Evolutionary conservation across 1,139 yeast species (phyloP), one percentile per base, ranked within the genome.

Genomic region (Yamadazyma friedrichii): DNA sequence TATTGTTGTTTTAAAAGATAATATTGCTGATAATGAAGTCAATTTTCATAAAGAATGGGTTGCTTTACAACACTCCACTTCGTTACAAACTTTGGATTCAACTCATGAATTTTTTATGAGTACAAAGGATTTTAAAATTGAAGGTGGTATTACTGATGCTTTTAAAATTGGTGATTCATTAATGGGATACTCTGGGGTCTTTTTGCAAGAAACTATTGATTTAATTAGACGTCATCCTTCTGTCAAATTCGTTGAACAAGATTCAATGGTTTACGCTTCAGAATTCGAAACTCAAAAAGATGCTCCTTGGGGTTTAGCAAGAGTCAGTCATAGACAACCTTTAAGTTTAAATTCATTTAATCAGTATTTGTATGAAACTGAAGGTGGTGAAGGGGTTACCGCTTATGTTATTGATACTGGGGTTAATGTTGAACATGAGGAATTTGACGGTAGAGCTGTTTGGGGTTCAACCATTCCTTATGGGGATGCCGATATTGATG

Each of bases 11-110:
- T 63, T 65, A 43, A 61, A 68, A 16, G 64, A 64, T 13, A 63
- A 53, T 15, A 52, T 58, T 33, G 42, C 54, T 4, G 49, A 49
- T 8, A 45, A 53, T 3, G 61, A 55, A 33, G 68, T 76, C 30
- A 67, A 67, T 25, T 74, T 78, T 70, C 95, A 88, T 66, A 74
- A 75, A 56, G 74, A 76, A 55, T 74, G 84, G 80, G 78, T 84
- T 47, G 65, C 72, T 43, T 68, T 69, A 43, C 61, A 67, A 44
- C 83, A 80, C 58, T 54, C 57, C 37, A 62, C 61, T 53, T 45
- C 60, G 42, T 50, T 66, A 48, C 52, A 53, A 13, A 36, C 31
- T 11, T 35, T 45, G 30, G 39, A 33, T 55, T 60, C 41, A 13
- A 66, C 54, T 48, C 76, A 31, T 65, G 74, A 58, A 61, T 74